A percentile compares a stretch with the other conserved stretches of the same genome.
phyloP scores from a whole-genome alignment of 208 protist species.

The Trichomonas gallinae region DNA sequence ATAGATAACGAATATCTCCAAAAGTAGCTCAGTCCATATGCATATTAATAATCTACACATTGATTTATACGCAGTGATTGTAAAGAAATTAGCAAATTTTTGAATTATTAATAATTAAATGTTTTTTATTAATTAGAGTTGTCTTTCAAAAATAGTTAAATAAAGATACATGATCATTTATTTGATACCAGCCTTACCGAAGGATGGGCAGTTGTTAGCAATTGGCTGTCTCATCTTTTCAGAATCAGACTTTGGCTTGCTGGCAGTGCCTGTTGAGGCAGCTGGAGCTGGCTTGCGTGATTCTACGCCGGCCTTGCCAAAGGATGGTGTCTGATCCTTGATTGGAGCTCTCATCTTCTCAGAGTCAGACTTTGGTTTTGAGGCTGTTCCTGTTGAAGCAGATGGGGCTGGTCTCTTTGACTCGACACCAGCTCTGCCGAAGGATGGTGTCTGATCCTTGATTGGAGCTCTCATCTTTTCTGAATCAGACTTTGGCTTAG shows the following conservation, averaged over 20 bases:
- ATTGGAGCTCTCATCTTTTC: background rate
- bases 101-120: too few species aligned
- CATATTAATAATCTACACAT: too few species aligned
- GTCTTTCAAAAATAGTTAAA: too few species aligned
- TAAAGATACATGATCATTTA: background rate
- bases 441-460: background rate
- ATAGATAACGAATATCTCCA: too few species aligned
- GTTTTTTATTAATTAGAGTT: too few species aligned
- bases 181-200: background rate
- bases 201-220: background rate
- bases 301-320: background rate
- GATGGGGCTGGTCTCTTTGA: background rate
- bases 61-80: too few species aligned
- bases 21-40: too few species aligned
- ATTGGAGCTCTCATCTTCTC: conserved; percentile 6
- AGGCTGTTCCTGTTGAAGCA: background rate
- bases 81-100: too few species aligned
- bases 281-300: background rate
- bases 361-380: background rate
- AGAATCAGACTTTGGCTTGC: background rate
- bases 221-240: conserved; percentile 4
- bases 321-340: conserved; percentile 2
- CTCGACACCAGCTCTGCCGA: background rate
- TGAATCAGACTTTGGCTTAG: background rate
- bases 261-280: background rate